Conservation (phyloP, 2,329 filamentous ascomycete genomes). For the Coniochaeta sp. region DNA sequence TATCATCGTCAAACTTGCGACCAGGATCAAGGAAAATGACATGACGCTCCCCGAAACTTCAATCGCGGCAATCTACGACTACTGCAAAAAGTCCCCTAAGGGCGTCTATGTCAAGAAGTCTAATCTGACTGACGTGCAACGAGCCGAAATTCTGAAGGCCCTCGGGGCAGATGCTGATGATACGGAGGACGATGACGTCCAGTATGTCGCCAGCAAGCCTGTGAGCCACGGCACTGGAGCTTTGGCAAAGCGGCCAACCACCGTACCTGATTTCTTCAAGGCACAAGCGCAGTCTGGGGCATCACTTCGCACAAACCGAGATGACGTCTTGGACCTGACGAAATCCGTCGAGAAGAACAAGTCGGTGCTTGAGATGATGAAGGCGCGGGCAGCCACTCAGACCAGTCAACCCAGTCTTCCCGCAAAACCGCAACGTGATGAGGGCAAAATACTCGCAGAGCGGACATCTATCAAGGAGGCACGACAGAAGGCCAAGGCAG, state of each 20-base stretch:
- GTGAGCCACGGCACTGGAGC: slow-evolving; percentile 21
- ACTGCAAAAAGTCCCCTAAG: slow-evolving; percentile 49
- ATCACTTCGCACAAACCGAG: not conserved
- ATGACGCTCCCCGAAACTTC: slow-evolving; percentile 61
- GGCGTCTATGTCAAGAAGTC: slow-evolving; percentile 54
- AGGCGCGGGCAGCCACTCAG: slow-evolving; percentile 24
- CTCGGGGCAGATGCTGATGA: slow-evolving; percentile 50
- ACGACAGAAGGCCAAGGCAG: slow-evolving; percentile 67
- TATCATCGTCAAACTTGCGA: slow-evolving; percentile 77
- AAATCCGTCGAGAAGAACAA: not conserved
- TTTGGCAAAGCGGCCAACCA: slow-evolving; percentile 41
- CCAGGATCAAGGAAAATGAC: slow-evolving; percentile 68
- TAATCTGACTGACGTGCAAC: slow-evolving; percentile 74
- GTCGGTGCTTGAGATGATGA: slow-evolving; percentile 34
- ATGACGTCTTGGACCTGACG: not conserved
- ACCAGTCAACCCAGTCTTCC: slow-evolving; percentile 35
- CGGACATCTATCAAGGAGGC: slow-evolving; percentile 61
- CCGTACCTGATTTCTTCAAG: slow-evolving; percentile 55
- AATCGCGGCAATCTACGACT: slow-evolving; percentile 56
- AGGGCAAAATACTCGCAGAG: slow-evolving; percentile 28
- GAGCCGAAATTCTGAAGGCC: slow-evolving; percentile 68
- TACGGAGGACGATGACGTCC: slow-evolving; percentile 36
- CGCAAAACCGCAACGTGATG: slow-evolving; percentile 29
- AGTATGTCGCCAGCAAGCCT: slow-evolving; percentile 35
- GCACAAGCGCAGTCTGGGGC: slow-evolving; percentile 24